Evolutionary conservation across 306 rosid species (phyloP), one percentile per base, ranked within the genome.

Genomic region (Comarum palustre): DNA sequence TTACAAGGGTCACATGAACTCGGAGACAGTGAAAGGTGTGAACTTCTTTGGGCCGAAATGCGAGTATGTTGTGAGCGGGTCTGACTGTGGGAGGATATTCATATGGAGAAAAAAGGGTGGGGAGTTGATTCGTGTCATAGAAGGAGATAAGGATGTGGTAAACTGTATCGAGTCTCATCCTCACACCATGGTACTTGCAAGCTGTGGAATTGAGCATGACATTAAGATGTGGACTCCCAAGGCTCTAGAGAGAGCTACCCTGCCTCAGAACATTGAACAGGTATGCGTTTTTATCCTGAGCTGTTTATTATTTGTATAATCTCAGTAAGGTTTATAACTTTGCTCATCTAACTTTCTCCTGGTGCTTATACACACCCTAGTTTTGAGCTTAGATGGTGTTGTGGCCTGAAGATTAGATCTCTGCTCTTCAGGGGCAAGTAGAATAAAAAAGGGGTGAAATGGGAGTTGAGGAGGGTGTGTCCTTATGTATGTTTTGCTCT

Each of bases 71-170:
- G 88, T 88, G 61, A 94, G 99, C 54, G 99, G 99, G 20, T 94
- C 99, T 71, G 99, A 94, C 68, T 94, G 99, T 84, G 99, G 97
- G 69, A 87, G 96, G 50, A 94, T 94, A 77, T 94, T 94, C 84
- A 83, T 88, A 50, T 91, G 99, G 99, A 91, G 75, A 79, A 94
- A 89, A 83, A 91, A 88, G 77, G 90, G 85, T 6, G 96, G 96
- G 68, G 81, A 87, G 83, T 94, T 91, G 45, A 86, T 91, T 75
- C 99, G 97, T 73, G 96, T 94, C 69, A 94, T 94, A 96, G 84
- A 91, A 84, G 99, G 88, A 36, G 99, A 94, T 78, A 79, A 74
- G 77, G 41, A 68, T 68, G 84, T 94, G n/a, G 99, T 94, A 51
- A 94, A 94, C 81, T 94, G 99, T 82, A 88, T 91, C 13, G 97